Base-by-base conservation (phyloP, 2,329 filamentous ascomycete species). In the Lachnellula cervina region DNA sequence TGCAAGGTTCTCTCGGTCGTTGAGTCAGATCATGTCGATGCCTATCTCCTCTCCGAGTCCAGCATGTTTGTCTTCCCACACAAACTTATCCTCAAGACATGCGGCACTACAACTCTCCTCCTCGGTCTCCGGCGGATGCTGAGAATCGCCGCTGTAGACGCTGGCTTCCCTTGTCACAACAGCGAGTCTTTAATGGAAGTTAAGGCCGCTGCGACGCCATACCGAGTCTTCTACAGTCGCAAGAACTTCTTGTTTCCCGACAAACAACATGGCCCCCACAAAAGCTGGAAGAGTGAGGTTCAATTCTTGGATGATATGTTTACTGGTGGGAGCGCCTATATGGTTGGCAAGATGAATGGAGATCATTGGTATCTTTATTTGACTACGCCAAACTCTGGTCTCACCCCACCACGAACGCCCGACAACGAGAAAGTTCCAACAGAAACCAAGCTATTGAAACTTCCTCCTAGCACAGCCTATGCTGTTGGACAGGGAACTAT, bases 51-150 rank as follows among this genome's bases (percentile, higher is more conserved):
- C 54, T 99, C 94, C 61, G 94, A 99, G 76, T 97, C 94, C 42
- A 97, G 94, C 88, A 96, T 99, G 92, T 99, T 99, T 71, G 90
- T 99, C 66, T 99, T 96, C 74, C 91, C 92, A n/a, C 94, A 99
- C 82, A 99, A 99, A 80, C 82, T 99, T 62, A 96, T 99, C 59
- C 79, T 99, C 64, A 99, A 99, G 83, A 99, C 94, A 7, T 99
- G 94, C 69, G 94, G 94, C 58, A 99, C 94, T 23, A 99, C 94
- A 14, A 99, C 94, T 2, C 78, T 99, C 52, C 82, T 99, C 6
- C 87, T 89, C 48, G 94, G 94, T 19, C 81, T 99, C 46, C 90
- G 90, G 64, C 90, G 90, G 64, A 87, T 99, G 72, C 80, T 99
- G 52, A 90, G 95, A 71, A 96, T 97, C 68, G 94, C 94, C 32